These are phyloP conservation scores for Leavenworthia alabamica DNA, from an alignment of 345 rosid genomes.

Conservation along the genomic window DNA sequence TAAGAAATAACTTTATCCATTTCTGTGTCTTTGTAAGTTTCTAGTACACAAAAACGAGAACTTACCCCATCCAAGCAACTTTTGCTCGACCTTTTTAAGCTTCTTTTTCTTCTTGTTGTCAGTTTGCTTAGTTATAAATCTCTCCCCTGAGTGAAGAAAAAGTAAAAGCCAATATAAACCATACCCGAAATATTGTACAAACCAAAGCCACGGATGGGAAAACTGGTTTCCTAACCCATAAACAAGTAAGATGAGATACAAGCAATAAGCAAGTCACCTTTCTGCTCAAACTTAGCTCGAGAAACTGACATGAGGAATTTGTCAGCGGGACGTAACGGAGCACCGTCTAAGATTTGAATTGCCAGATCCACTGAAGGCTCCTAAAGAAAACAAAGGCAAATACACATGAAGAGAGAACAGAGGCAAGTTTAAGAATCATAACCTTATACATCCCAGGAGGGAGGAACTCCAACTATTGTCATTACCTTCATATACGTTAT, in stretches of 20 bases:
- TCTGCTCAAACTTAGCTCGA: slow-evolving; percentile 87
- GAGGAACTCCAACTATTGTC: slow-evolving; percentile 1
- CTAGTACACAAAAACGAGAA: slow-evolving; percentile 6
- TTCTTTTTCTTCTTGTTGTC: slow-evolving; percentile 90
- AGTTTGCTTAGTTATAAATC: slow-evolving; percentile 63
- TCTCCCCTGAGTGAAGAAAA: slow-evolving; percentile 59
- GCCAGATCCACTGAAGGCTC: slow-evolving; percentile 98
- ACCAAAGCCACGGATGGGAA: slow-evolving; percentile 10
- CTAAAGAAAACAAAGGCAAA: slow-evolving; percentile 33
- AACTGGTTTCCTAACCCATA: slow-evolving; percentile 4
- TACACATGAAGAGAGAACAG: slow-evolving; percentile 7
- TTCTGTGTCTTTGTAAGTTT: background rate
- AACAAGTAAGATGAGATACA: background rate
- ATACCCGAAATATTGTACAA: background rate
- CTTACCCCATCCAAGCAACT: slow-evolving; percentile 96
- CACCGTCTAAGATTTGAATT: slow-evolving; percentile 78
- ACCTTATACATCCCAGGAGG: no score
- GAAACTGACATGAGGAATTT: slow-evolving; percentile 72
- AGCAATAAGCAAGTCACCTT: slow-evolving; percentile 44
- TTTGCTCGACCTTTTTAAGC: slow-evolving; percentile 82
- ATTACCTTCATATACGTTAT: slow-evolving; percentile 84
- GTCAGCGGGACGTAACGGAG: slow-evolving; percentile 78
- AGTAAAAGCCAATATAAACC: slow-evolving; percentile 10
- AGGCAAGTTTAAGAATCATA: slow-evolving; percentile 3
- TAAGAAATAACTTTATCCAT: background rate